phyloP scores from a whole-genome alignment of 768 basidiomycete genomes.

The Suillus ampliporus region DNA sequence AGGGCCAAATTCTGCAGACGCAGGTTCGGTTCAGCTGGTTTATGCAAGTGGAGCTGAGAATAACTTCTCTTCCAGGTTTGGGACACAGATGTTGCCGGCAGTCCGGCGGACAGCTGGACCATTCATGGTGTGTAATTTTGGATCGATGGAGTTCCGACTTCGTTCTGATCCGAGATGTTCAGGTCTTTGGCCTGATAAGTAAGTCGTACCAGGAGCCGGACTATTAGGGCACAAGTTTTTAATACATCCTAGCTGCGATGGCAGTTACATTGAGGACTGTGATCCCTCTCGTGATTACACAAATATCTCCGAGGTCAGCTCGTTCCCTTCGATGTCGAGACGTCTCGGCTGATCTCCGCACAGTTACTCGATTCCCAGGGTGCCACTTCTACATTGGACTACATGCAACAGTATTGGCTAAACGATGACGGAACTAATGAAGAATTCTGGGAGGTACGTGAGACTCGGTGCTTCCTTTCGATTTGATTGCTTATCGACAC shows the following conservation, averaged over 20 bases:
- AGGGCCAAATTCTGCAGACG: slow-evolving; percentile 68
- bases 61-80: slow-evolving; percentile 56
- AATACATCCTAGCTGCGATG: slow-evolving; percentile 55
- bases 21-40: slow-evolving; percentile 40
- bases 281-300: slow-evolving; percentile 53
- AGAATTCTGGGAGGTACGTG: slow-evolving; percentile 69
- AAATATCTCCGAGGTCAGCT: slow-evolving; percentile 45
- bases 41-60: background rate
- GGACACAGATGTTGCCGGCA: slow-evolving; percentile 68
- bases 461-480: background rate
- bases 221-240: background rate
- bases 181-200: slow-evolving; percentile 76
- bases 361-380: slow-evolving; percentile 65
- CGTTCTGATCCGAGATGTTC: background rate
- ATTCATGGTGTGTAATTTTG: slow-evolving; percentile 64
- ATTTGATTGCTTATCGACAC: slow-evolving; percentile 13
- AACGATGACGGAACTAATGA: slow-evolving; percentile 64
- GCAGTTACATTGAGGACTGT: slow-evolving; percentile 39
- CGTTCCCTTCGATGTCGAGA: background rate
- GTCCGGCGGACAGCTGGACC: slow-evolving; percentile 73
- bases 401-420: slow-evolving; percentile 69
- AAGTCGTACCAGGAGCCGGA: slow-evolving; percentile 23
- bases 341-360: background rate
- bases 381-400: slow-evolving; percentile 60
- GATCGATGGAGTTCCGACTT: slow-evolving; percentile 9